Conservation (phyloP, 495 filamentous ascomycete species). For the Hyaloscypha variabilis region DNA sequence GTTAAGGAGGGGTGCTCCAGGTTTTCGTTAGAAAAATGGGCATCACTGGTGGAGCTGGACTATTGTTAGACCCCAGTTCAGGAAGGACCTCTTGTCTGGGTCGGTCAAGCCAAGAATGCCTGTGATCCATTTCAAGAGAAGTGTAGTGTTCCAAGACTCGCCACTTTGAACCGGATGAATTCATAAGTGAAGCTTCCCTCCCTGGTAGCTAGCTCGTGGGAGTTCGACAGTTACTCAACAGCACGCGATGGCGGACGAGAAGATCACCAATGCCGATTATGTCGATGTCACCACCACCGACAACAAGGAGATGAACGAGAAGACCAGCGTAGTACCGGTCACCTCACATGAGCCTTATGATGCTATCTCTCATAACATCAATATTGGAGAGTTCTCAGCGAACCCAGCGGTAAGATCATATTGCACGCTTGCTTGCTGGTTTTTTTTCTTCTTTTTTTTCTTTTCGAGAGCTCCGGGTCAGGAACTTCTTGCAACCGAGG, state of each 20-base stretch:
- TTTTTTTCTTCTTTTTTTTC: too few relatives aligned
- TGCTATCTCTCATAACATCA: constrained; percentile 4
- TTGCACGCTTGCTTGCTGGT: too few relatives aligned
- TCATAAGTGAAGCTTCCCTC: background rate
- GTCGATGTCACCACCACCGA: background rate
- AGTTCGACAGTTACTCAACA: background rate
- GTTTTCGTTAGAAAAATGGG: background rate
- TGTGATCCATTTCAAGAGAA: background rate
- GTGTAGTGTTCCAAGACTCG: background rate
- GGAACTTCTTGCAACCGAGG: too few relatives aligned
- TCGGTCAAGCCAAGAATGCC: background rate
- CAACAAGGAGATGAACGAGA: constrained; percentile 18
- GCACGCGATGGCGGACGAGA: constrained; percentile 8
- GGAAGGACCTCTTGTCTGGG: background rate
- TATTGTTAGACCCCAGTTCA: background rate
- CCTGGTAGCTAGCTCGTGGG: background rate
- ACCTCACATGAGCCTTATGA: constrained; percentile 10
- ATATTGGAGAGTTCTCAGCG: constrained; percentile 10
- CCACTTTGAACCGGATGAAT: background rate
- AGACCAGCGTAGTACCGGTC: background rate
- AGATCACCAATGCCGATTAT: background rate
- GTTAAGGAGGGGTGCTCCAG: background rate
- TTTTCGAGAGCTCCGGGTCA: too few relatives aligned
- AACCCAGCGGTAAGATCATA: too few relatives aligned
- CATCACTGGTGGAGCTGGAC: background rate